phyloP scores from a whole-genome alignment of 2,329 filamentous ascomycete species.

The Neofusicoccum cordaticola region DNA sequence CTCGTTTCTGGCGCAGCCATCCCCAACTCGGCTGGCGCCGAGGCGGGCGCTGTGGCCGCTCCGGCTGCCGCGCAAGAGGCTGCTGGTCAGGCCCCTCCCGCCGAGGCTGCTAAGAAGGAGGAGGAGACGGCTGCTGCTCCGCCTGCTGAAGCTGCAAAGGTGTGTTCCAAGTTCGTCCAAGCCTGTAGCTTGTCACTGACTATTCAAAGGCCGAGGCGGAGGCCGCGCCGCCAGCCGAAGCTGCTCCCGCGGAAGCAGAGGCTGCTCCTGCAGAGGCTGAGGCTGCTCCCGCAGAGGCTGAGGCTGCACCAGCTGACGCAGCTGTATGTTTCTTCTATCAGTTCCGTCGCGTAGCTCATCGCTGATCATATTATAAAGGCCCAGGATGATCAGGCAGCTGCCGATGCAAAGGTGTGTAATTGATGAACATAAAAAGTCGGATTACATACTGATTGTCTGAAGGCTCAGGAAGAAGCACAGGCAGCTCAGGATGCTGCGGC shows the following conservation, averaged over 20 bases:
- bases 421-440: neutral
- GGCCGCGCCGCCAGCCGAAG: neutral
- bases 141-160: too few relatives aligned
- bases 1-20: slow-evolving; percentile 1
- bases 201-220: too few relatives aligned
- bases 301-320: neutral
- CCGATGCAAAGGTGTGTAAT: neutral
- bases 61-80: too few relatives aligned
- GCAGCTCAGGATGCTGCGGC: neutral
- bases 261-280: neutral
- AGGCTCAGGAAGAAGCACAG: neutral
- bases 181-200: too few relatives aligned
- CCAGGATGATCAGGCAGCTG: neutral
- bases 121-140: too few relatives aligned
- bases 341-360: neutral
- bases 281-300: neutral
- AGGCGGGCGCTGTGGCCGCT: neutral
- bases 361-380: neutral
- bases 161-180: too few relatives aligned
- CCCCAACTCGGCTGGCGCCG: neutral
- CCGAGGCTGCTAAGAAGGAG: too few relatives aligned
- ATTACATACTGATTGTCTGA: neutral
- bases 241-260: neutral
- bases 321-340: neutral
- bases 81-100: too few relatives aligned